Base-by-base conservation (phyloP, 2,329 filamentous ascomycete species). In the Colletotrichum sidae region DNA sequence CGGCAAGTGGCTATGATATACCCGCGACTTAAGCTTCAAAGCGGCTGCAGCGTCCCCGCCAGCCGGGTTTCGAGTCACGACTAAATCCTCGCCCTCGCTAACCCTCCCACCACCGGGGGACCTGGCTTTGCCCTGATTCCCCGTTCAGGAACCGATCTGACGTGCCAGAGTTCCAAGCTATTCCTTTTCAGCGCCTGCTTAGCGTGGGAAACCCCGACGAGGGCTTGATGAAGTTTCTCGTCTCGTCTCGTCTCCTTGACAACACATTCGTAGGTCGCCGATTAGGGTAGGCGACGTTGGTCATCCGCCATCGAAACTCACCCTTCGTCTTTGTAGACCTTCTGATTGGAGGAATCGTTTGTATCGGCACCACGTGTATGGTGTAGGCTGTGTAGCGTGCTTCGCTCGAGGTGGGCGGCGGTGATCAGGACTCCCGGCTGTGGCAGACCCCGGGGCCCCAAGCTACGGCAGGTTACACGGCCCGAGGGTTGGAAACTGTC, bases 291-390 rank as follows among this genome's bases (percentile, higher is more conserved):
- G 12, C 17, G 13, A 50, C 55, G 34, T 25, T 44, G 35, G 44
- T 50, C 46, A 13, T 37, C 55, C 46, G 37, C 46, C 55, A 58
- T 58, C 55, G 46, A 33, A 58, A 58, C 46, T 58, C 46, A 50
- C 37, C 35, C 34, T 17, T 8, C 39, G 39, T 11, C 17, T 17
- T 17, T 15, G 10, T n/a, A 8, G 10, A n/a, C 1, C 1, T 15
- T 15, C 41, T 13, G 41, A 44, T 15, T 13, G 15, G 13, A 5
- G 13, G 41, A 44, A n/a, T 13, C 6, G 41, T 6, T 44, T 44
- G 12, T 15, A 7, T 44, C 4, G 8, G 6, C 41, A n/a, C 4
- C 6, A 3, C 3, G 38, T 41, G 38, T 10, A 9, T 5, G 1
- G 9, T 10, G 38, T 41, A 12, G 38, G 38, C 38, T 41, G 3